A percentile compares a stretch with the other conserved stretches of the same genome.
Conservation (phyloP, 306 rosid genomes). For the Datisca glomerata region DNA sequence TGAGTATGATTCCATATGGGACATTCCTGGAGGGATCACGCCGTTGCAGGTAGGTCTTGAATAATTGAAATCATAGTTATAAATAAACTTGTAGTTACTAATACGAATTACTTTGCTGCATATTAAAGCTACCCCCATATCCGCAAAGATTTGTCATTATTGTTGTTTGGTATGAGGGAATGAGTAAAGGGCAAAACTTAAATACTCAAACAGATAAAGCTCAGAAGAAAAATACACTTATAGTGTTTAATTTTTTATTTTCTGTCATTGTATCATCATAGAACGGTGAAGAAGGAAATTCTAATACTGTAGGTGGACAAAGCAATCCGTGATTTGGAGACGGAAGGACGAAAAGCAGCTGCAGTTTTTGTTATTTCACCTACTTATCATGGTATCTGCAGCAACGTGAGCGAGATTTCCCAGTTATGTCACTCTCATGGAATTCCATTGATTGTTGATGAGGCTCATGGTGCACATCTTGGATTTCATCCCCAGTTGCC, state of each 20-base stretch:
- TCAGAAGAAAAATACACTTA: no score
- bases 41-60: slow-evolving; percentile 42
- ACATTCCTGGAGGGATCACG: slow-evolving; percentile 55
- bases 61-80: not conserved
- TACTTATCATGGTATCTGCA: slow-evolving; percentile 72
- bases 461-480: slow-evolving; percentile 90
- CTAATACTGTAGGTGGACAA: slow-evolving; percentile 33
- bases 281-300: no score
- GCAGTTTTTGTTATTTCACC: slow-evolving; percentile 77
- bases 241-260: not conserved
- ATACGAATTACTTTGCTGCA: not conserved
- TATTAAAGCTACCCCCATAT: not conserved
- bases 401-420: slow-evolving; percentile 46
- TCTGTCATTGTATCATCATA: no score
- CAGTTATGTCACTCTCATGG: slow-evolving; percentile 52
- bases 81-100: not conserved
- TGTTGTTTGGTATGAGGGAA: not conserved
- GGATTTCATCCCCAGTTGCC: slow-evolving; percentile 71
- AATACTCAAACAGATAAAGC: not conserved
- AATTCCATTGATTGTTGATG: slow-evolving; percentile 81
- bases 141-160: not conserved
- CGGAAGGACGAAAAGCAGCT: slow-evolving; percentile 42
- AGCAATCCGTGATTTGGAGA: slow-evolving; percentile 42
- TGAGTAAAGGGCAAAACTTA: not conserved
- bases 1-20: slow-evolving; percentile 54